Percentiles rank a stretch among this genome's conserved stretches.
Conservation (phyloP, 2,329 filamentous ascomycete genomes). For the Huntiella abstrusa region DNA sequence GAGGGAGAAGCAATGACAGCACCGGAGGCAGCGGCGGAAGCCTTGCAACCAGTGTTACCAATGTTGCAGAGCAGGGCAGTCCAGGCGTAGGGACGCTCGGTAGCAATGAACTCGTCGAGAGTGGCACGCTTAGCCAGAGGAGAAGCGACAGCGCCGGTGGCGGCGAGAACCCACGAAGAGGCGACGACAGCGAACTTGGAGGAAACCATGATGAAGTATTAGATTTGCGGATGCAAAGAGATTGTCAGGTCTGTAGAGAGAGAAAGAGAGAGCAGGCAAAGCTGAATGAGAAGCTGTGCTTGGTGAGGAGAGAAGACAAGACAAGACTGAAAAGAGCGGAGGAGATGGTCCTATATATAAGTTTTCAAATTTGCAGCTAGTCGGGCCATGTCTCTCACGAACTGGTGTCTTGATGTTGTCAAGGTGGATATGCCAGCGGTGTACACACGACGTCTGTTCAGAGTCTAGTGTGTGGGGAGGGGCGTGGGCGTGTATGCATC, state of each 20-base stretch:
- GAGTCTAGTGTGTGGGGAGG: too few species aligned
- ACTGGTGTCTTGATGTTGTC: neutral
- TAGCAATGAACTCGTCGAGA: conserved; percentile 32
- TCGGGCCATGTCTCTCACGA: neutral
- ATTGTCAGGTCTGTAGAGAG: conserved; percentile 1
- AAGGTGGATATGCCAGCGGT: neutral
- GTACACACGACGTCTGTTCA: too few species aligned
- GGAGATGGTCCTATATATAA: conserved; percentile 10
- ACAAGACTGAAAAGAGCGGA: conserved; percentile 3
- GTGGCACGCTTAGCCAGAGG: conserved; percentile 8
- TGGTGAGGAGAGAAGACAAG: conserved; percentile 9
- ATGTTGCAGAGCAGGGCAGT: conserved; percentile 39
- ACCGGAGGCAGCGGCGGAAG: conserved; percentile 27
- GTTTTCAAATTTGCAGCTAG: conserved; percentile 4
- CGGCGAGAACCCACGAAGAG: conserved; percentile 9
- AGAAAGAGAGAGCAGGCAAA: conserved; percentile 4
- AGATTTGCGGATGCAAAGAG: neutral
- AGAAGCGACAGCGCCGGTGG: conserved; percentile 8
- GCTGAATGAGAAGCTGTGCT: conserved; percentile 8
- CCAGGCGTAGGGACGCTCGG: conserved; percentile 32
- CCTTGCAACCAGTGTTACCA: conserved; percentile 32
- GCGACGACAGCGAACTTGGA: conserved; percentile 8
- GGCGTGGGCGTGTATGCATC: too few species aligned
- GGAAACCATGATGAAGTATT: conserved; percentile 9
- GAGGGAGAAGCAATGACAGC: conserved; percentile 39